Conservation (phyloP, 768 basidiomycete genomes). For the Auricularia sp. region DNA sequence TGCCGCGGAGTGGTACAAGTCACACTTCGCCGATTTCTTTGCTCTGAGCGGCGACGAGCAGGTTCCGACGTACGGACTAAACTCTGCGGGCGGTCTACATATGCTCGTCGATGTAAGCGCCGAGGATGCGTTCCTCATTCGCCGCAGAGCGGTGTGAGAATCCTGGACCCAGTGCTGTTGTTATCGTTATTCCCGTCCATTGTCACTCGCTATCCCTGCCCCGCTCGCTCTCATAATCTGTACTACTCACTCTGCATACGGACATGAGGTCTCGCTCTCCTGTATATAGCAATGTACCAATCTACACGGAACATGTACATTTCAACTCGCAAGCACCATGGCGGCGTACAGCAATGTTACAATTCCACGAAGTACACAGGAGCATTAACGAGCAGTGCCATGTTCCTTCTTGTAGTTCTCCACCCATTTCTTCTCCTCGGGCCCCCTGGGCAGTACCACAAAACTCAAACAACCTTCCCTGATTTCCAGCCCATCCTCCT, state of each 20-base stretch:
- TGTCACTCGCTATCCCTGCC: too few relatives aligned
- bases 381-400: not conserved
- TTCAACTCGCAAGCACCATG: too few relatives aligned
- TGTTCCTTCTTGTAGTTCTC: conserved; percentile 60
- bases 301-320: too few relatives aligned
- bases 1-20: not conserved
- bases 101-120: not conserved
- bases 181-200: not conserved
- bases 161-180: not conserved
- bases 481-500: conserved; percentile 71
- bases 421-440: conserved; percentile 74
- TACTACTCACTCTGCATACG: too few relatives aligned
- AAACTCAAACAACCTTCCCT: conserved; percentile 76
- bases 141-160: not conserved
- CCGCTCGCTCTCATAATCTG: too few relatives aligned
- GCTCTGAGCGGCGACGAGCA: not conserved
- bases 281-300: too few relatives aligned
- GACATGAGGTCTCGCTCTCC: too few relatives aligned
- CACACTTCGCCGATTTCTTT: not conserved
- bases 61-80: not conserved
- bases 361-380: too few relatives aligned
- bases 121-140: not conserved
- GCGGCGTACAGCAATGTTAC: too few relatives aligned
- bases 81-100: not conserved
- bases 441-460: conserved; percentile 67